These are phyloP conservation scores for Colletotrichum lupini DNA, from an alignment of 2,329 filamentous ascomycete species.

Conservation along the genomic window DNA sequence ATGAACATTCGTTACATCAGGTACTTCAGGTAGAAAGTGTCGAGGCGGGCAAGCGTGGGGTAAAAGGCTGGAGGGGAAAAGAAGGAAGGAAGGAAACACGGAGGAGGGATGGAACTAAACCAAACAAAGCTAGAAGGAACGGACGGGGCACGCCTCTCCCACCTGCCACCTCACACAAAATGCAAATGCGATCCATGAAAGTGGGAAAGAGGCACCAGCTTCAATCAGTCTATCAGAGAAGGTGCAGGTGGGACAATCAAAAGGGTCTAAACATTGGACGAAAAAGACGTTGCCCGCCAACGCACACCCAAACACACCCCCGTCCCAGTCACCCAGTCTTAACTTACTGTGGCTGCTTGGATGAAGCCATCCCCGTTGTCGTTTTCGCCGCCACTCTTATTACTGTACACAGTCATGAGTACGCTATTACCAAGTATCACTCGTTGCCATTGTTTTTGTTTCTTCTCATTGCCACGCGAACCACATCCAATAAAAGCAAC, in stretches of 20 bases:
- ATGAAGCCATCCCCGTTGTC: background rate
- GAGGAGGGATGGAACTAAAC: slow-evolving; percentile 7
- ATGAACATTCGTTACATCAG: background rate
- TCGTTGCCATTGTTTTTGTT: background rate
- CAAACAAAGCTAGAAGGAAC: slow-evolving; percentile 12
- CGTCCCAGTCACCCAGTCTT: background rate
- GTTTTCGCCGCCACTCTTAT: background rate
- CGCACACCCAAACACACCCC: slow-evolving; percentile 11
- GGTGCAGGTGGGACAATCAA: background rate
- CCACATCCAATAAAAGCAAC: background rate
- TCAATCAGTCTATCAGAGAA: too few relatives aligned
- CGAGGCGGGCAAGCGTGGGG: slow-evolving; percentile 12
- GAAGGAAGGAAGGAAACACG: background rate
- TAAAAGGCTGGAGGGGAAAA: slow-evolving; percentile 4
- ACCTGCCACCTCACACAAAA: slow-evolving; percentile 28
- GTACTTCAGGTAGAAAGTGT: background rate
- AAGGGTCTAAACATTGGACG: slow-evolving; percentile 13
- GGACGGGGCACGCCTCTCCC: background rate
- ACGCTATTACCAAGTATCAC: too few relatives aligned
- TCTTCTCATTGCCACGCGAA: background rate
- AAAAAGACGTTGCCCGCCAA: slow-evolving; percentile 25
- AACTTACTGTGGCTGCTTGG: background rate
- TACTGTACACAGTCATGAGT: too few relatives aligned
- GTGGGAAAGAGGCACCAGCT: background rate
- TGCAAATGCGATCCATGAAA: background rate